A percentile compares a stretch with the other conserved stretches of the same genome.
Evolutionary conservation across 1,284 basidiomycete species (phyloP).

Genomic region (Leccinum variabile): DNA sequence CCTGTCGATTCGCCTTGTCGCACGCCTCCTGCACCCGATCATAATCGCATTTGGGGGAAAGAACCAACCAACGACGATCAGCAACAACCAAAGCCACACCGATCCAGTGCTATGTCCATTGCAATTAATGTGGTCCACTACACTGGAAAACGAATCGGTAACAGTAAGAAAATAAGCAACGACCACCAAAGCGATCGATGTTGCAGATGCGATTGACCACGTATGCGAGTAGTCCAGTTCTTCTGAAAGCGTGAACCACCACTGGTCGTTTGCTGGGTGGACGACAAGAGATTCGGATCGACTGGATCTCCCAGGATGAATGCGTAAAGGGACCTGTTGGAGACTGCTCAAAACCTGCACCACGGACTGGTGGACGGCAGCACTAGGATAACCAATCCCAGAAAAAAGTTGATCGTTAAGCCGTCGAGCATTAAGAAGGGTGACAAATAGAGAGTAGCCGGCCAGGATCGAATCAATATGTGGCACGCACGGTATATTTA

Average conservation of each 20-base stretch:
- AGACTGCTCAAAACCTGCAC: constrained; percentile 26
- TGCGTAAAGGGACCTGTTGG: constrained; percentile 35
- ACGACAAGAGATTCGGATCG: constrained; percentile 34
- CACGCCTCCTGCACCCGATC: constrained; percentile 34
- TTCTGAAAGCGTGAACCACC: constrained; percentile 29
- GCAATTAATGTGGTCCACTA: constrained; percentile 26
- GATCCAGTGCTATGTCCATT: constrained; percentile 41
- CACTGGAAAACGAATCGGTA: constrained; percentile 37
- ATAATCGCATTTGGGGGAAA: constrained; percentile 43
- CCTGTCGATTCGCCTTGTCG: constrained; percentile 32
- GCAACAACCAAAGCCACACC: constrained; percentile 44
- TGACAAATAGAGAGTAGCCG: constrained; percentile 35
- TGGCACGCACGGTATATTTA: too few species aligned
- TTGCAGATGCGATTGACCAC: constrained; percentile 43
- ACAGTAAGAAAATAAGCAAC: constrained; percentile 45
- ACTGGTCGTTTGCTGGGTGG: constrained; percentile 35
- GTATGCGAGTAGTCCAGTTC: constrained; percentile 32
- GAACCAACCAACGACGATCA: constrained; percentile 41
- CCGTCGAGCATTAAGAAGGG: constrained; percentile 36
- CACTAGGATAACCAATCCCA: constrained; percentile 21
- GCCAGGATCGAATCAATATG: constrained; percentile 18
- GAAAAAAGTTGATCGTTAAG: constrained; percentile 25
- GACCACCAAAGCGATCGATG: constrained; percentile 43
- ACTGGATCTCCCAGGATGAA: constrained; percentile 25
- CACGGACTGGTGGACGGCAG: constrained; percentile 17